A percentile compares a stretch with the other conserved stretches of the same genome.
Evolutionary conservation across 2,329 filamentous ascomycete genomes (phyloP).

Genomic region (Nannizziopsis barbatae): DNA sequence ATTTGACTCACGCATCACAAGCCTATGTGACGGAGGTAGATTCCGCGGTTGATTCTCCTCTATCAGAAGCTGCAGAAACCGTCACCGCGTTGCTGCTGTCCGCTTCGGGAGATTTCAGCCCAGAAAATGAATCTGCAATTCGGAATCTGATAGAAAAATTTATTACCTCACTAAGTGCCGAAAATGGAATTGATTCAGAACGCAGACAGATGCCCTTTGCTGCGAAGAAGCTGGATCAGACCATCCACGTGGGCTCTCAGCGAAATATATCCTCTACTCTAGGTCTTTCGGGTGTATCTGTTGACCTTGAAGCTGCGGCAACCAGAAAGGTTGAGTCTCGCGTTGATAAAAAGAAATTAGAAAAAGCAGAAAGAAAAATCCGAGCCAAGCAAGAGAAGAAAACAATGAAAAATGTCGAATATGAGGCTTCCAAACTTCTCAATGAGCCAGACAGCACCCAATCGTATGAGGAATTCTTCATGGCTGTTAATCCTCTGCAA

Average conservation of each 20-base stretch:
- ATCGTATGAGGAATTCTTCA: slow-evolving; percentile 99
- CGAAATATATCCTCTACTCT: slow-evolving; percentile 93
- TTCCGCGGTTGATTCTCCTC: slow-evolving; percentile 55
- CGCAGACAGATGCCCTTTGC: slow-evolving; percentile 59
- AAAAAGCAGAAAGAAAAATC: slow-evolving; percentile 96
- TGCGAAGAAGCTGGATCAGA: slow-evolving; percentile 80
- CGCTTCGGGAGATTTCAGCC: slow-evolving; percentile 71
- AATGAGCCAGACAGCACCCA: slow-evolving; percentile 71
- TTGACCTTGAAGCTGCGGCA: slow-evolving; percentile 91
- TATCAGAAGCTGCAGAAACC: slow-evolving; percentile 70
- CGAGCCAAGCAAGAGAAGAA: slow-evolving; percentile 98
- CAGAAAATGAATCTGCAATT: slow-evolving; percentile 64
- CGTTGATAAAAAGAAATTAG: slow-evolving; percentile 96
- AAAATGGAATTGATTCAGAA: slow-evolving; percentile 57
- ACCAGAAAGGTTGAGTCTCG: slow-evolving; percentile 90
- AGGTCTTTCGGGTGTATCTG: slow-evolving; percentile 68
- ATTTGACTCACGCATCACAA: slow-evolving; percentile 84
- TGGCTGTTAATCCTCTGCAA: slow-evolving; percentile 96
- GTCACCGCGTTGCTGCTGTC: slow-evolving; percentile 86
- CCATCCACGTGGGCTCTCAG: slow-evolving; percentile 86
- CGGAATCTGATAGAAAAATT: slow-evolving; percentile 79
- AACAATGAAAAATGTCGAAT: slow-evolving; percentile 94
- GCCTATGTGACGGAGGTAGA: slow-evolving; percentile 66
- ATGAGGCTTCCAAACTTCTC: slow-evolving; percentile 84
- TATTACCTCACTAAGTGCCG: slow-evolving; percentile 66